A percentile compares a stretch with the other conserved stretches of the same genome.
Conservation (phyloP, 1,139 yeast species). For the Protomyces inundatus region DNA sequence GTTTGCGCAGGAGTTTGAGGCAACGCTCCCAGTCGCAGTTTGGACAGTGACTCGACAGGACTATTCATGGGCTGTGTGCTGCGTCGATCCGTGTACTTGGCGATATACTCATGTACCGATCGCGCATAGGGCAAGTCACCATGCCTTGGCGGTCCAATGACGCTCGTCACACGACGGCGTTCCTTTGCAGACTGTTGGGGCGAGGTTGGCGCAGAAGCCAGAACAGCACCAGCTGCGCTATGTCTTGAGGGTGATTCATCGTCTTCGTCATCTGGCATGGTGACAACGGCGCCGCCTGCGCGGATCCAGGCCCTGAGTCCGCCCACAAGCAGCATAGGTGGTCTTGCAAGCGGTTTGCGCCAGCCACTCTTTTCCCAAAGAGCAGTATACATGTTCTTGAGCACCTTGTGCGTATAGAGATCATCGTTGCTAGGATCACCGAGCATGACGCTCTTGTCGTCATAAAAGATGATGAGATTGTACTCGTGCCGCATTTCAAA, state of each 20-base stretch:
- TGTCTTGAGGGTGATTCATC: neutral
- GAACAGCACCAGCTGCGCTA: neutral
- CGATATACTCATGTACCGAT: conserved; percentile 20
- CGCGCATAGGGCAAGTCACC: conserved; percentile 3
- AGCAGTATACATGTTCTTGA: conserved; percentile 40
- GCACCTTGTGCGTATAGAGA: conserved; percentile 27
- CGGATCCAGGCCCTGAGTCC: conserved; percentile 49
- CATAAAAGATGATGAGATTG: conserved; percentile 61
- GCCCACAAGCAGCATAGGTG: conserved; percentile 55
- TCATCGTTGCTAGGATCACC: conserved; percentile 21
- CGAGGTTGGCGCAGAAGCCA: neutral
- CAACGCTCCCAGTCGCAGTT: neutral
- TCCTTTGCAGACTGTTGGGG: neutral
- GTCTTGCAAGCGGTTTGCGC: conserved; percentile 47
- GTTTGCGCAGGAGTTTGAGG: neutral
- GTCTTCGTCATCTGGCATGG: neutral
- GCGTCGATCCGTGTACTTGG: neutral
- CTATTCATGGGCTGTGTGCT: conserved; percentile 9
- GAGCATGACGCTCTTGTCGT: conserved; percentile 36
- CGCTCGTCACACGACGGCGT: conserved; percentile 9
- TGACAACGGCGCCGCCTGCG: conserved; percentile 3
- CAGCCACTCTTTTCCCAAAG: conserved; percentile 41
- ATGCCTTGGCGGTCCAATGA: neutral
- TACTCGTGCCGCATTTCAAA: conserved; percentile 53
- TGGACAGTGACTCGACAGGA: neutral